These are phyloP conservation scores for Diaporthe humulicola DNA, from an alignment of 2,329 filamentous ascomycete genomes.

Conservation along the genomic window DNA sequence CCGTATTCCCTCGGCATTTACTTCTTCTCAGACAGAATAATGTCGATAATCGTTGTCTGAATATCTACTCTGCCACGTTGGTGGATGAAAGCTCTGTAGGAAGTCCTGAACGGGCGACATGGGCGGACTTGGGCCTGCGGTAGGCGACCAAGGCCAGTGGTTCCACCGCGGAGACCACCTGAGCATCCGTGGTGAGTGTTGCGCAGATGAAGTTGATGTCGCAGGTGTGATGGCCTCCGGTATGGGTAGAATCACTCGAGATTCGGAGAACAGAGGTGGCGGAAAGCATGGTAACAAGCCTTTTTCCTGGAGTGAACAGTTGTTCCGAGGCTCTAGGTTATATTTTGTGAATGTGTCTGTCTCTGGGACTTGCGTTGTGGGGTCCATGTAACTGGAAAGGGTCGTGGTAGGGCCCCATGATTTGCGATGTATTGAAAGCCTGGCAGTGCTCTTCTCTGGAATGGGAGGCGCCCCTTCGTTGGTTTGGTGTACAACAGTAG, in stretches of 20 bases:
- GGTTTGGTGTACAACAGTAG: background rate
- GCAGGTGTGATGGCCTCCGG: background rate
- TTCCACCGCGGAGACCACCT: background rate
- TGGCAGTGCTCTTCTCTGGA: slow-evolving; percentile 10
- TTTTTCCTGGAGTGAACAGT: background rate
- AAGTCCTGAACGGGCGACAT: background rate
- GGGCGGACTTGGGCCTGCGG: background rate
- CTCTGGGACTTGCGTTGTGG: background rate
- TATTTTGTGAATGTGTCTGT: background rate
- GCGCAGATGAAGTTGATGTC: background rate
- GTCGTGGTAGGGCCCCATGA: background rate
- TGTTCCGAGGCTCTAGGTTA: background rate
- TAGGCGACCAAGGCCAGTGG: background rate
- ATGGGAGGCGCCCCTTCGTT: background rate
- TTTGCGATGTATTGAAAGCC: background rate
- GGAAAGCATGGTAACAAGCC: background rate
- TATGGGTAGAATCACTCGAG: background rate
- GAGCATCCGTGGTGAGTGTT: background rate
- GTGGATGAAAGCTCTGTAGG: background rate
- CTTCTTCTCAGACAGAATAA: background rate
- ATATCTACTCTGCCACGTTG: background rate
- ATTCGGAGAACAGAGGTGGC: background rate
- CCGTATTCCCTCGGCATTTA: too few relatives aligned
- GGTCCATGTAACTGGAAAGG: background rate
- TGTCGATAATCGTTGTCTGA: background rate